These are phyloP conservation scores for Diplodia mutila DNA, from an alignment of 2,329 filamentous ascomycete genomes.

Conservation along the genomic window DNA sequence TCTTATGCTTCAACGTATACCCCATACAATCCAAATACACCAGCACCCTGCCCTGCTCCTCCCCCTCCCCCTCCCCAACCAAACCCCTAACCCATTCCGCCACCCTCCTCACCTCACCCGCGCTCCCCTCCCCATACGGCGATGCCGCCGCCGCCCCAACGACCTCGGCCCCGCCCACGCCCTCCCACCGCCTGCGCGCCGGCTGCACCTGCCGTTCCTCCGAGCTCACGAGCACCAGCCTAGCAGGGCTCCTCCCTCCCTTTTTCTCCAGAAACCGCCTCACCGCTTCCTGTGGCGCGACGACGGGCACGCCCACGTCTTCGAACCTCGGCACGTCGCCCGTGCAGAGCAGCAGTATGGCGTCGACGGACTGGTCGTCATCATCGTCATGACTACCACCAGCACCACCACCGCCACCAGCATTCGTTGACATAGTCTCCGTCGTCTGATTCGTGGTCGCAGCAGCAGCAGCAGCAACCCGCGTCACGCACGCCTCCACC, in stretches of 20 bases:
- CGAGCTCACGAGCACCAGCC: background rate
- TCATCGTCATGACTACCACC: no score
- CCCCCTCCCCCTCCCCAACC: background rate
- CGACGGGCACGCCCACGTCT: background rate
- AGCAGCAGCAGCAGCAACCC: background rate
- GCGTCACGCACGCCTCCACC: background rate
- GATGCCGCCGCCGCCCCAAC: background rate
- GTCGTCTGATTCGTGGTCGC: background rate
- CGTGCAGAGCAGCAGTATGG: background rate
- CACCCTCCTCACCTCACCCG: background rate
- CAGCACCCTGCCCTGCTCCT: background rate
- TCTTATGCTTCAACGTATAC: conserved; percentile 11
- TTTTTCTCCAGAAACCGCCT: background rate
- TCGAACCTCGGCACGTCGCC: background rate
- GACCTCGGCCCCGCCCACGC: background rate
- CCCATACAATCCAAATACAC: conserved; percentile 18
- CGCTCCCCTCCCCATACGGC: background rate
- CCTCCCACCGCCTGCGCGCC: background rate
- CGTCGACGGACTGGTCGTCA: background rate
- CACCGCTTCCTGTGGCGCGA: background rate
- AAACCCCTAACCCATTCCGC: background rate
- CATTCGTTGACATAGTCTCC: no score
- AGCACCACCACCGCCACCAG: background rate
- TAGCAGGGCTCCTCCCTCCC: background rate
- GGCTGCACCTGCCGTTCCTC: background rate